A percentile compares a stretch with the other conserved stretches of the same genome.
Evolutionary conservation across 495 filamentous ascomycete genomes (phyloP).

Genomic region (Neurospora intermedia): DNA sequence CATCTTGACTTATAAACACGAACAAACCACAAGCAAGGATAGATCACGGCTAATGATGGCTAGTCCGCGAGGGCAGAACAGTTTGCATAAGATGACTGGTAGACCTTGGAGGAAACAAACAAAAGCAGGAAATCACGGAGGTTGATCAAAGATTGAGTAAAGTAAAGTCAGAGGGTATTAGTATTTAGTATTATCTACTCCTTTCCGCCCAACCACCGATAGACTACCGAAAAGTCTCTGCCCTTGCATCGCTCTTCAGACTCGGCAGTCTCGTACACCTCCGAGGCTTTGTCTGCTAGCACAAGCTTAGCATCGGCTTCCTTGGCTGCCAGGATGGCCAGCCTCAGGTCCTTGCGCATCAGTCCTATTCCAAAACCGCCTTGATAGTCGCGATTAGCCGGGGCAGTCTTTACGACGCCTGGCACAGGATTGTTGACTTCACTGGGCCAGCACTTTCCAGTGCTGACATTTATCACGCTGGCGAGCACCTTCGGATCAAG

Average conservation of each 20-base stretch:
- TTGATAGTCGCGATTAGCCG: constrained; percentile 61
- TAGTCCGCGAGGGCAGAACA: too few species aligned
- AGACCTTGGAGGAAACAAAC: not conserved
- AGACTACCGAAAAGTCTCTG: constrained; percentile 79
- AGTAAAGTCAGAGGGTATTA: not conserved
- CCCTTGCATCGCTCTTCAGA: constrained; percentile 51
- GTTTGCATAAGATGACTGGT: too few species aligned
- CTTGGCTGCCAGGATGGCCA: constrained; percentile 63
- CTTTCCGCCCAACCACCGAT: constrained; percentile 55
- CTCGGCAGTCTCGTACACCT: constrained; percentile 57
- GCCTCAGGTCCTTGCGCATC: constrained; percentile 73
- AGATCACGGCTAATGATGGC: too few species aligned
- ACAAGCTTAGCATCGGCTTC: constrained; percentile 56
- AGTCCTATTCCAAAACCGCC: constrained; percentile 76
- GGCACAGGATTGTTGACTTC: constrained; percentile 90
- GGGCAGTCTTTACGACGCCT: constrained; percentile 64
- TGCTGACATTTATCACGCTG: constrained; percentile 73
- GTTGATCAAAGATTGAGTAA: not conserved
- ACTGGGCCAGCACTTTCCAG: constrained; percentile 82
- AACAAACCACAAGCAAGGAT: too few species aligned
- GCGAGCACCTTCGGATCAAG: constrained; percentile 71
- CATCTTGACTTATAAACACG: too few species aligned
- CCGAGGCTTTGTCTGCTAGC: constrained; percentile 50
- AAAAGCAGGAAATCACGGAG: not conserved
- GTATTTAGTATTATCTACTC: constrained; percentile 18